phyloP scores from a whole-genome alignment of 73 alveolate species.

The Paramecium octaurelia region DNA sequence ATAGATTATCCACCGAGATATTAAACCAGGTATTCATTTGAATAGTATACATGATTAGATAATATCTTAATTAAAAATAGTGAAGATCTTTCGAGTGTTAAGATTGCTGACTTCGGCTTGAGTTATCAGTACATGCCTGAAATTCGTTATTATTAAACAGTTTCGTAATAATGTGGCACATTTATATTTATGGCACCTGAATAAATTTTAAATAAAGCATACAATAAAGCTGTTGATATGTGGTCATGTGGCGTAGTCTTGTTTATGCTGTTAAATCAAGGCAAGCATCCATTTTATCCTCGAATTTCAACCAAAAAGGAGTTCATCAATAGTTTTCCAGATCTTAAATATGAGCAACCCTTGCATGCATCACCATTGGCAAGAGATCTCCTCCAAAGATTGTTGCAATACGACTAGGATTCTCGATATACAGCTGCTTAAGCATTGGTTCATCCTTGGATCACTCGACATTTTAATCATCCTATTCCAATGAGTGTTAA shows the following conservation, averaged over 20 bases:
- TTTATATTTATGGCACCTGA: constrained; percentile 62
- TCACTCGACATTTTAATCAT: constrained; percentile 40
- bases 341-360: not conserved
- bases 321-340: not conserved
- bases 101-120: constrained; percentile 62
- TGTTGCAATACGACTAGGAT: not conserved
- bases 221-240: constrained; percentile 51
- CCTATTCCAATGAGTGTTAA: constrained; percentile 44
- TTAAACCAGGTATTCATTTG: constrained; percentile 61
- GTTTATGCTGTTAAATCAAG: constrained; percentile 47
- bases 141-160: not conserved
- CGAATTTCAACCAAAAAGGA: not conserved
- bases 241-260: constrained; percentile 60
- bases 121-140: constrained; percentile 44
- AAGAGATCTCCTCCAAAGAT: constrained; percentile 49
- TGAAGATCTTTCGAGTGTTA: constrained; percentile 31
- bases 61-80: constrained; percentile 41
- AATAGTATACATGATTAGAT: not conserved
- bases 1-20: constrained; percentile 70
- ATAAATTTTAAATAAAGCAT: constrained; percentile 46
- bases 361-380: not conserved
- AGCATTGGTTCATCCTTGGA: constrained; percentile 57
- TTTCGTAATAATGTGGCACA: constrained; percentile 61
- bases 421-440: constrained; percentile 38
- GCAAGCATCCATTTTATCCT: constrained; percentile 59